Evolutionary conservation across 2,329 filamentous ascomycete genomes (phyloP).

Genomic region (Sphaerulina musiva): DNA sequence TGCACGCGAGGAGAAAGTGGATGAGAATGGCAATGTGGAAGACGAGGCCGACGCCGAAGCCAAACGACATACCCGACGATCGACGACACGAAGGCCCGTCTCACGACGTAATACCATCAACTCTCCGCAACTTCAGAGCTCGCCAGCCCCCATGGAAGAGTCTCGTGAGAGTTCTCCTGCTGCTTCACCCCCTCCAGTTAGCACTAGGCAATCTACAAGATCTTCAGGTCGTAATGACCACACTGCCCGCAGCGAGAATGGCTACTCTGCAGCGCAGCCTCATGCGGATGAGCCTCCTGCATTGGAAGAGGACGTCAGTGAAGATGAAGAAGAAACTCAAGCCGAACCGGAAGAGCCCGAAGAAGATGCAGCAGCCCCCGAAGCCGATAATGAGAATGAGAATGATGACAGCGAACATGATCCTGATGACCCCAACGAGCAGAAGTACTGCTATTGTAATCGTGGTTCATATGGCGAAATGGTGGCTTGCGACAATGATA

Average conservation of each 20-base stretch:
- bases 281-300: conserved; percentile 8
- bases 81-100: conserved; percentile 17
- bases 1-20: conserved; percentile 1
- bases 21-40: conserved; percentile 4
- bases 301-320: conserved; percentile 4
- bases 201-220: conserved; percentile 13
- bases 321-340: conserved; percentile 9
- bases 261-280: conserved; percentile 4
- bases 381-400: conserved; percentile 24
- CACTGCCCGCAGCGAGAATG: conserved; percentile 8
- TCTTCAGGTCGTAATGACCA: conserved; percentile 10
- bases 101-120: conserved; percentile 19
- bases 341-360: conserved; percentile 3
- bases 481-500: conserved; percentile 61
- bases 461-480: conserved; percentile 61
- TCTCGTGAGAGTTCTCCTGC: conserved; percentile 18
- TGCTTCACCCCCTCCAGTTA: conserved; percentile 19
- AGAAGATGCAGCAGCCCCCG: conserved; percentile 3
- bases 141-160: conserved; percentile 12
- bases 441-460: conserved; percentile 60
- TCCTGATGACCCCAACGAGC: conserved; percentile 49
- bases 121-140: conserved; percentile 14
- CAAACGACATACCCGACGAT: conserved; percentile 9
- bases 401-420: conserved; percentile 29
- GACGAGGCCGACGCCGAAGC: conserved; percentile 15